Conservation (phyloP, 352 stramenopile genomes). For the Globisporangium ultimum region DNA sequence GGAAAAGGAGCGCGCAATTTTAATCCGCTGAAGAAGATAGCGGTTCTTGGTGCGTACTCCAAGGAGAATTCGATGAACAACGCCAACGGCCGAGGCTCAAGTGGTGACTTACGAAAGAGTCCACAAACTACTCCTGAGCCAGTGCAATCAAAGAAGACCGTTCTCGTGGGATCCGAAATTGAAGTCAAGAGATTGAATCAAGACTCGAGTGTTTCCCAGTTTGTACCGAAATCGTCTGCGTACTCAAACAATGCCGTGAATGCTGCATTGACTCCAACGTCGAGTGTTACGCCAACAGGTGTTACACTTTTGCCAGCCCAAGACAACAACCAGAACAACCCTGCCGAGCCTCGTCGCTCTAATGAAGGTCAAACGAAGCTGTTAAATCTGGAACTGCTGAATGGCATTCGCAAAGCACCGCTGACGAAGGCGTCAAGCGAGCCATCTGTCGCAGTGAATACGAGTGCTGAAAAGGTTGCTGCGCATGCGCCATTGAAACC, state of each 20-base stretch:
- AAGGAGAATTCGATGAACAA: slow-evolving; percentile 44
- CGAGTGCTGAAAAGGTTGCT: slow-evolving; percentile 14
- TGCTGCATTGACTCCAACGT: slow-evolving; percentile 4
- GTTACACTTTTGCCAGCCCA: background rate
- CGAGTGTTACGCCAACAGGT: background rate
- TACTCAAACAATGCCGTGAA: slow-evolving; percentile 13
- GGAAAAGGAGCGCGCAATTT: slow-evolving; percentile 30
- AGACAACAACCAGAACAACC: slow-evolving; percentile 10
- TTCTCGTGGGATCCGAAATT: slow-evolving; percentile 20
- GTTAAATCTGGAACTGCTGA: slow-evolving; percentile 38
- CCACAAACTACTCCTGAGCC: slow-evolving; percentile 21
- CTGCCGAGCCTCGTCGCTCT: slow-evolving; percentile 12
- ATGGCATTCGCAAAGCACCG: slow-evolving; percentile 32
- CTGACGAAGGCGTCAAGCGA: slow-evolving; percentile 38
- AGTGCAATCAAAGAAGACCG: slow-evolving; percentile 16
- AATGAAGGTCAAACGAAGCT: slow-evolving; percentile 32
- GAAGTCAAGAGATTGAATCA: slow-evolving; percentile 35
- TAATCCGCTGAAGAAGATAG: slow-evolving; percentile 67
- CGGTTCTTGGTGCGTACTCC: slow-evolving; percentile 31
- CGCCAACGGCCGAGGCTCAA: slow-evolving; percentile 21
- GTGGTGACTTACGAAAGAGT: slow-evolving; percentile 14
- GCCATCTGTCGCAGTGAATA: slow-evolving; percentile 12
- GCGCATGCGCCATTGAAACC: slow-evolving; percentile 31
- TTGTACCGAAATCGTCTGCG: slow-evolving; percentile 6
- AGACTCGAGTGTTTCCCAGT: slow-evolving; percentile 13